Base-by-base conservation (phyloP, 768 basidiomycete genomes). In the Phlegmacium glaucopus region DNA sequence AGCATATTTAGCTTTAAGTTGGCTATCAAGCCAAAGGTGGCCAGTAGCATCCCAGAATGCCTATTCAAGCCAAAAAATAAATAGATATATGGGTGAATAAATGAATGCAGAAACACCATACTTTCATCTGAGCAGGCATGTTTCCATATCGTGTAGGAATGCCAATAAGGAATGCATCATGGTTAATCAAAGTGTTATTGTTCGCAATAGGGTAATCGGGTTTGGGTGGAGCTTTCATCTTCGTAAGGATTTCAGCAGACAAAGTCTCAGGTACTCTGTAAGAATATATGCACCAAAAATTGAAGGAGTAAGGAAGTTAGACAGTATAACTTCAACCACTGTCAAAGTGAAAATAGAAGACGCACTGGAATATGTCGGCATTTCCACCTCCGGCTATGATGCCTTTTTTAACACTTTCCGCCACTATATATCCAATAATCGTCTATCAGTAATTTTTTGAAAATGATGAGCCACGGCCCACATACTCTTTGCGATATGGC, bases 31-130 rank as follows among this genome's bases (percentile, higher is more conserved):
- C 87, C 87, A 88, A 16, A 85, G 74, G 5, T 63, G 58, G 43
- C 89, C 88, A 7, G 87, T 87, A 1, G 71, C 58, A 54, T 94
- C 91, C 82, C 87, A 93, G 69, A 95, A 88, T 0, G 78, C 58
- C 84, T 87, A 40, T 30, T n/a, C 27, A 22, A 28, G 11, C 37
- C 26, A 29, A 38, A 15, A 36, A 26, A 26, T 15, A 43, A 4
- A 36, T 29, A 29, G 13, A 39, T 39, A 13, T 37, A 40, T 18
- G 28, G 10, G 26, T 22, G 38, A 25, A 44, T 11, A 10, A 12
- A 40, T 37, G 5, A 44, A 11, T 8, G n/a, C 15, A 18, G 17
- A 27, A 16, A 2, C 30, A 9, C 17, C 64, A 2, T 44, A 80
- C 84, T 78, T 86, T 87, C 81, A 81, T 86, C 56, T 94, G 91